A percentile compares a stretch with the other conserved stretches of the same genome.
Evolutionary conservation across 139 green algal species (phyloP).

Genomic region (Monoraphidium neglectum): DNA sequence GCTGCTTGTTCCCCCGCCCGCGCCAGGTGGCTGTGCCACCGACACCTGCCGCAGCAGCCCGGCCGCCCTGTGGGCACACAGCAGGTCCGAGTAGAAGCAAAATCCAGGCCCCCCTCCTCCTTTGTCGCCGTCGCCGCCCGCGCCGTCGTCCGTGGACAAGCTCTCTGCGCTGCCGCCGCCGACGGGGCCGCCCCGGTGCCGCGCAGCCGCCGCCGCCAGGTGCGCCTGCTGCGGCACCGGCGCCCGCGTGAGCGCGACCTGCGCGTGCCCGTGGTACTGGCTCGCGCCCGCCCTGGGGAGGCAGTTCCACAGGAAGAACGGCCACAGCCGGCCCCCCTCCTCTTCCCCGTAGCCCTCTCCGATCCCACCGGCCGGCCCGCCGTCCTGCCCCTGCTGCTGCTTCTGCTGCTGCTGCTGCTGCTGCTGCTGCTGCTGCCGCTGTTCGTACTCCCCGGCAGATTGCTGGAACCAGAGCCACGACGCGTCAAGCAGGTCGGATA

Average conservation of each 20-base stretch:
- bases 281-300: conserved; percentile 52
- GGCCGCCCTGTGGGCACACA: conserved; percentile 34
- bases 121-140: not conserved
- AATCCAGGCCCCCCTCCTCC: not conserved
- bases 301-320: conserved; percentile 61
- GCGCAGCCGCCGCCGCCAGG: not conserved
- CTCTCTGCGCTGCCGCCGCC: not conserved
- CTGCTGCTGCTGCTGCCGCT: too few species aligned
- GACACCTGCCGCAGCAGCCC: conserved; percentile 32
- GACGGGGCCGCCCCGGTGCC: not conserved
- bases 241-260: conserved; percentile 34
- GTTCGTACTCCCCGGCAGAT: too few species aligned
- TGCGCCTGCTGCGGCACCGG: conserved; percentile 1
- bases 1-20: not conserved
- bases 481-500: conserved; percentile 62
- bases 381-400: conserved; percentile 5
- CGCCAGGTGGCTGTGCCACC: not conserved
- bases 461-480: conserved; percentile 60
- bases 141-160: not conserved
- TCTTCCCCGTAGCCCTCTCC: not conserved
- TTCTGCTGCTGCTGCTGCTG: too few species aligned
- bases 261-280: conserved; percentile 58
- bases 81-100: conserved; percentile 37
- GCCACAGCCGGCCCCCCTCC: not conserved
- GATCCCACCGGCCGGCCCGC: not conserved